Conservation (phyloP, 495 filamentous ascomycete genomes). For the Aspergillus baeticus region DNA sequence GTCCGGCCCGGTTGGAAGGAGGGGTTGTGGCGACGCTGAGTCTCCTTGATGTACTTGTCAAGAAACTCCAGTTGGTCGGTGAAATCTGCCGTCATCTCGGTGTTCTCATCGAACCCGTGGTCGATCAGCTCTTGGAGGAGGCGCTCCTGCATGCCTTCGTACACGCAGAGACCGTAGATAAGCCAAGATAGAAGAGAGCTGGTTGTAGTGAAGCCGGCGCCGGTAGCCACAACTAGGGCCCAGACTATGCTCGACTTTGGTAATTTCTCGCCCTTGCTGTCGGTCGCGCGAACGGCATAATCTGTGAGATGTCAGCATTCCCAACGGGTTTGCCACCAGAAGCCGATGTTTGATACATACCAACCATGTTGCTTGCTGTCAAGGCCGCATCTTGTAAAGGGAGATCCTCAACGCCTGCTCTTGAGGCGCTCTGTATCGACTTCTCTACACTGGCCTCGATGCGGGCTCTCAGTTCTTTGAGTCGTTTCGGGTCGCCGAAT, state of each 20-base stretch:
- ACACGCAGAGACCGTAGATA: conserved; percentile 47
- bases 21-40: conserved; percentile 54
- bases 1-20: conserved; percentile 56
- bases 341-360: no score
- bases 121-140: conserved; percentile 55
- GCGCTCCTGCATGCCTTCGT: conserved; percentile 49
- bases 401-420: conserved; percentile 37
- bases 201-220: conserved; percentile 56
- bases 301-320: no score
- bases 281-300: conserved; percentile 46
- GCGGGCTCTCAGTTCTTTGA: conserved; percentile 26
- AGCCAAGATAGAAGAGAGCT: conserved; percentile 52
- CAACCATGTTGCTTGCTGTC: conserved; percentile 45
- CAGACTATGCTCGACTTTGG: conserved; percentile 35
- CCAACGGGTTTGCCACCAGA: no score
- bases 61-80: conserved; percentile 42
- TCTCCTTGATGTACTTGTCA: conserved; percentile 60
- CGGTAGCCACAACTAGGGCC: conserved; percentile 35
- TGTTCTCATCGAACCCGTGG: conserved; percentile 38
- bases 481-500: conserved; percentile 47
- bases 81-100: conserved; percentile 36
- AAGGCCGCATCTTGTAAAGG: conserved; percentile 52
- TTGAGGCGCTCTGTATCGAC: conserved; percentile 31
- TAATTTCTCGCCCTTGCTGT: conserved; percentile 52
- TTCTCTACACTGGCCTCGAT: conserved; percentile 37